These are phyloP conservation scores for Aspergillus ibericus DNA, from an alignment of 2,329 filamentous ascomycete species.

Conservation along the genomic window DNA sequence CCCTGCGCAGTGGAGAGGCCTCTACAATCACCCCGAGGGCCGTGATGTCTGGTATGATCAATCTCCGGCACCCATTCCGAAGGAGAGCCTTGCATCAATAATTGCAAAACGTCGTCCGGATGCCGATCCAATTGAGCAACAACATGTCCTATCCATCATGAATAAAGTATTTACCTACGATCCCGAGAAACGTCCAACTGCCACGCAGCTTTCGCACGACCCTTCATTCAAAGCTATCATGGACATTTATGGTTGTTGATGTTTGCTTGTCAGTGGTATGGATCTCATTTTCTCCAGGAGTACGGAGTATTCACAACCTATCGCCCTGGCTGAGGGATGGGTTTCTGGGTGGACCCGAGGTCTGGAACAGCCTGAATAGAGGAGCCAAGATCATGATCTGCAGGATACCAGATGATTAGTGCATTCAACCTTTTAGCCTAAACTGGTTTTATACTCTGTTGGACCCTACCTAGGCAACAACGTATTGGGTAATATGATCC, in stretches of 20 bases:
- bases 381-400: too few species aligned
- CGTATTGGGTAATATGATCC: too few species aligned
- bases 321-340: too few species aligned
- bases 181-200: conserved; percentile 26
- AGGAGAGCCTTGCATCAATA: conserved; percentile 9
- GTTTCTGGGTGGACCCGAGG: too few species aligned
- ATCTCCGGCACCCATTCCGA: conserved; percentile 10
- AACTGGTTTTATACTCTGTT: too few species aligned
- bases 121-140: conserved; percentile 21
- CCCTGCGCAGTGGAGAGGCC: conserved; percentile 27
- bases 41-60: conserved; percentile 33
- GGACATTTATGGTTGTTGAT: conserved; percentile 28
- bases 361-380: too few species aligned
- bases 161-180: conserved; percentile 24
- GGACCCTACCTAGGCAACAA: too few species aligned
- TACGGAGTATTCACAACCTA: too few species aligned
- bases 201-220: conserved; percentile 28
- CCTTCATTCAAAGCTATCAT: conserved; percentile 31
- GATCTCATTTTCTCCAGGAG: not conserved
- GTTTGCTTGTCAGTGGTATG: not conserved
- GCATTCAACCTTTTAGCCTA: too few species aligned
- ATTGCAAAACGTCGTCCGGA: conserved; percentile 21
- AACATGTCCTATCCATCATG: conserved; percentile 25
- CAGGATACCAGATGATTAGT: too few species aligned
- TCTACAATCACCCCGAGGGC: conserved; percentile 12